Percentiles rank a stretch among this genome's conserved stretches.
Evolutionary conservation across 2,329 filamentous ascomycete genomes (phyloP).

Genomic region (Cordyceps fumosorosea): DNA sequence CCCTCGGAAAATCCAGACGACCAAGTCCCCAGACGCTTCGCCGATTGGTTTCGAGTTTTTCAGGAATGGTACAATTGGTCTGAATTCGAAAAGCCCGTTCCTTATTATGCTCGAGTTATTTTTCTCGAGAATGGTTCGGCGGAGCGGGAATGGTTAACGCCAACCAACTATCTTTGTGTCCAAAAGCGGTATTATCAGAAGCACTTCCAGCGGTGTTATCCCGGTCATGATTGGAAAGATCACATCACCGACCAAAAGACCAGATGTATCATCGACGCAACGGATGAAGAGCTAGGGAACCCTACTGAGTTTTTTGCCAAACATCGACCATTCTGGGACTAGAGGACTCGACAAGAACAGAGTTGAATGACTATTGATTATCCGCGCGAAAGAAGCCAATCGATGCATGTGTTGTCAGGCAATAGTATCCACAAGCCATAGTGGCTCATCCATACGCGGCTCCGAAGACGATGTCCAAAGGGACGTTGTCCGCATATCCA

Average conservation of each 20-base stretch:
- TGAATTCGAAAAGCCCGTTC: neutral
- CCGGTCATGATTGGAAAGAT: conserved; percentile 3
- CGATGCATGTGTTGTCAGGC: no score
- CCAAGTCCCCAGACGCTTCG: neutral
- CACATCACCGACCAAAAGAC: neutral
- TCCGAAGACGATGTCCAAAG: no score
- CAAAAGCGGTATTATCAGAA: neutral
- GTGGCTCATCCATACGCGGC: no score
- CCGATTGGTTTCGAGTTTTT: neutral
- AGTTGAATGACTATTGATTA: no score
- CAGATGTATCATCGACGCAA: neutral
- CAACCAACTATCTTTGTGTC: conserved; percentile 1
- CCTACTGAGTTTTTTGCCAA: neutral
- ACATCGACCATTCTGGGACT: neutral
- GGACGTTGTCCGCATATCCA: no score
- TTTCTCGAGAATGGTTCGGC: neutral
- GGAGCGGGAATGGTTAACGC: conserved; percentile 2
- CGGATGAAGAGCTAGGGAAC: neutral
- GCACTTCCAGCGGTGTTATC: neutral
- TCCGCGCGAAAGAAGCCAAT: no score
- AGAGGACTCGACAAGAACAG: no score
- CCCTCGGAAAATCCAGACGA: neutral
- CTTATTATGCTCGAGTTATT: conserved; percentile 4
- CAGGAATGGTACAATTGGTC: conserved; percentile 1
- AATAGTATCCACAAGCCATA: no score